Conservation (phyloP, 768 basidiomycete genomes). For the Leccinum pellstonianum region DNA sequence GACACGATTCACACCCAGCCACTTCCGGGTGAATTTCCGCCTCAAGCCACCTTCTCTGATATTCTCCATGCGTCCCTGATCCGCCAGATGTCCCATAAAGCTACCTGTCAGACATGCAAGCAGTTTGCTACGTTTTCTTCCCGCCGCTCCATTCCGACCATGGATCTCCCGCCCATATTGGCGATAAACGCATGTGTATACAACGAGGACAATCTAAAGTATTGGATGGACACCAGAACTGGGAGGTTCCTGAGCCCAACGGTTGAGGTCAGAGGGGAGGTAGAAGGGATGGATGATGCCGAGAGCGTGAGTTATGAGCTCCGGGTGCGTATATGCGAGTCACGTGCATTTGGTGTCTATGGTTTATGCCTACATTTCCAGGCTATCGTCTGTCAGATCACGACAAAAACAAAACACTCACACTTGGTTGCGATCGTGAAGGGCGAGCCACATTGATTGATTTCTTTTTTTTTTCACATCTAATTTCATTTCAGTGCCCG, state of each 20-base stretch:
- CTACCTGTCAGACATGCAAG: conserved; percentile 82
- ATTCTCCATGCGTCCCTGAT: conserved; percentile 75
- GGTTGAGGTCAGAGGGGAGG: conserved; percentile 57
- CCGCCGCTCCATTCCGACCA: conserved; percentile 59
- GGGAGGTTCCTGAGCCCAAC: conserved; percentile 55
- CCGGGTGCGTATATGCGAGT: conserved; percentile 49
- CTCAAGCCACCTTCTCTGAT: conserved; percentile 54
- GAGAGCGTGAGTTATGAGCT: conserved; percentile 65
- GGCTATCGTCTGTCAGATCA: conserved; percentile 82
- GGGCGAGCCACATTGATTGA: conserved; percentile 40
- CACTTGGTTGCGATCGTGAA: conserved; percentile 90
- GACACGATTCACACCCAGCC: conserved; percentile 23
- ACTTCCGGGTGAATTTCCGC: conserved; percentile 37
- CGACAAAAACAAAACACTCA: conserved; percentile 64
- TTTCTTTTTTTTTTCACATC: neutral
- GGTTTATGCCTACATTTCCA: conserved; percentile 29
- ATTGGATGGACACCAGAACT: conserved; percentile 64
- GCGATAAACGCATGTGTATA: conserved; percentile 83
- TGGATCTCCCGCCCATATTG: conserved; percentile 77
- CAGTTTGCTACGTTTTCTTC: conserved; percentile 72
- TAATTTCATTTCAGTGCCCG: conserved; percentile 54
- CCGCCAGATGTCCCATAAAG: conserved; percentile 82
- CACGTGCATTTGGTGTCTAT: neutral
- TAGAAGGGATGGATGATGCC: conserved; percentile 55
- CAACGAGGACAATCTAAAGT: conserved; percentile 66